Evolutionary conservation across 257 asterid species (phyloP).

Genomic region (Echites panduratus): DNA sequence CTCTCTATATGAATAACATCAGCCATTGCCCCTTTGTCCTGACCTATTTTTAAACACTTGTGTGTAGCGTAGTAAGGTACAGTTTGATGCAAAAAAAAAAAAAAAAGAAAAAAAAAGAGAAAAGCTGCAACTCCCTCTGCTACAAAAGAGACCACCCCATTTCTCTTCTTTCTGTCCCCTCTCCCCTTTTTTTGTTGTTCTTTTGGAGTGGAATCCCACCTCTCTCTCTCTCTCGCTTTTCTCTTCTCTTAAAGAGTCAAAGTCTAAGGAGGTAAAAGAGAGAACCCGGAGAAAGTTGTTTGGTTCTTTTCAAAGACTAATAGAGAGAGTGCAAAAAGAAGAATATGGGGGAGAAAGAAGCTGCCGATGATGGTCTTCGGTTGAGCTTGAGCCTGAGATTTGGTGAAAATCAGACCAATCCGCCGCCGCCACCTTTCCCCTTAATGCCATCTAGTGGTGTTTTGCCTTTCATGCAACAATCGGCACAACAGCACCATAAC

Average conservation of each 20-base stretch:
- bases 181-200: slow-evolving; percentile 16
- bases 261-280: slow-evolving; percentile 2
- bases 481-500: background rate
- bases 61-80: slow-evolving; percentile 17
- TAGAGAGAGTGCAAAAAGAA: background rate
- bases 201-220: slow-evolving; percentile 5
- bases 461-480: slow-evolving; percentile 36
- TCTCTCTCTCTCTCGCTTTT: background rate
- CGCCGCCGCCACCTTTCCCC: slow-evolving; percentile 35
- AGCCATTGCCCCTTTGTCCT: too few relatives aligned
- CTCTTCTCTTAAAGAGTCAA: slow-evolving; percentile 3
- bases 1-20: background rate
- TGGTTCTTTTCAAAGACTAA: slow-evolving; percentile 3
- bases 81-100: slow-evolving; percentile 14
- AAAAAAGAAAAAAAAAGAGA: slow-evolving; percentile 1
- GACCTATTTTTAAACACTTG: slow-evolving; percentile 23
- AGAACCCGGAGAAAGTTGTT: slow-evolving; percentile 4
- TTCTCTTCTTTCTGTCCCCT: slow-evolving; percentile 78
- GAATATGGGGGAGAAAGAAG: slow-evolving; percentile 49
- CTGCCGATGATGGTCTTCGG: slow-evolving; percentile 39
- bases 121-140: slow-evolving; percentile 63
- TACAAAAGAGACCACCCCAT: slow-evolving; percentile 45
- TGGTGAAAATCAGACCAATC: background rate
- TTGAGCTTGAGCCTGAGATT: slow-evolving; percentile 54
- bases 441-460: slow-evolving; percentile 32